These are phyloP conservation scores for Pseudogymnoascus sp. DNA, from an alignment of 2,329 filamentous ascomycete genomes.

Conservation along the genomic window DNA sequence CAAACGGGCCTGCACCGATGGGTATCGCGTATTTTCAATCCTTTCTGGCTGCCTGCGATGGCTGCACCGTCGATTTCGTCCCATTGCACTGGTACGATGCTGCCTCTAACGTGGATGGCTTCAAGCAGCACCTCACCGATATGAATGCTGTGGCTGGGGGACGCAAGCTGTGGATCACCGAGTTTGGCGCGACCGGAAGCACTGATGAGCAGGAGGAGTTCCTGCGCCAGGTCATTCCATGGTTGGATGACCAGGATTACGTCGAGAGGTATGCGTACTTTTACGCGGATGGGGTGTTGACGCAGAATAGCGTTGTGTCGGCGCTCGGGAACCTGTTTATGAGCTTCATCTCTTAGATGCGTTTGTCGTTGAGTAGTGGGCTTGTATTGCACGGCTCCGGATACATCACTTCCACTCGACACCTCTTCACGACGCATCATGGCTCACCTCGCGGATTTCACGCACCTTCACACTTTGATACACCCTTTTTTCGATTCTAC, in stretches of 20 bases:
- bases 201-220: slow-evolving; percentile 29
- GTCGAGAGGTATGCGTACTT: slow-evolving; percentile 36
- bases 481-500: neutral
- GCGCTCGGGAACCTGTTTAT: neutral
- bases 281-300: neutral
- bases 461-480: neutral
- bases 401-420: neutral
- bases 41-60: slow-evolving; percentile 35
- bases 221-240: slow-evolving; percentile 35
- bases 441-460: neutral
- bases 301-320: neutral
- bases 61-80: slow-evolving; percentile 37
- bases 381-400: no score
- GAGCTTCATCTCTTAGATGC: neutral
- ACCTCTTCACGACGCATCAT: neutral
- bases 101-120: slow-evolving; percentile 30
- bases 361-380: neutral
- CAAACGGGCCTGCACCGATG: slow-evolving; percentile 34
- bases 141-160: neutral
- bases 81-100: slow-evolving; percentile 40
- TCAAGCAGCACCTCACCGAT: slow-evolving; percentile 34
- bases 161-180: slow-evolving; percentile 35
- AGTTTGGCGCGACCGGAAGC: slow-evolving; percentile 32
- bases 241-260: slow-evolving; percentile 32
- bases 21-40: slow-evolving; percentile 36